Base-by-base conservation (phyloP, 2,329 filamentous ascomycete species). In the Emmonsiellopsis sp. region DNA sequence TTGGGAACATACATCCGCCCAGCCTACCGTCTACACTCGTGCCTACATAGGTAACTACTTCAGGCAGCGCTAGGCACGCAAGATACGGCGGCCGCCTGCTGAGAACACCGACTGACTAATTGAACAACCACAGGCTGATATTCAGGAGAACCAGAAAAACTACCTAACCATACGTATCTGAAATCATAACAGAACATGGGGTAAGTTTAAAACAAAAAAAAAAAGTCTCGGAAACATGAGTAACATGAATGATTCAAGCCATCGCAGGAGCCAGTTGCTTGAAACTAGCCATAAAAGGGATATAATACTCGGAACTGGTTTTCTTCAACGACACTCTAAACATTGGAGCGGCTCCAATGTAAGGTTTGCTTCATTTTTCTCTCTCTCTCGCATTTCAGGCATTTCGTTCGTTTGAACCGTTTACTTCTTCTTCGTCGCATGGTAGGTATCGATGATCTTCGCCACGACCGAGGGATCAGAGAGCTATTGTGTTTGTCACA, bases 391-490 rank as follows among this genome's bases (percentile, higher is more conserved):
- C 10, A 17, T 37, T n/a, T 32, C 36, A 27, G 36, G 36, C 14
- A 40, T 49, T 39, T 49, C 47, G 39, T 49, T 49, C 21, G 33
- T 39, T 8, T 10, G 11, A 48, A 17, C 27, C 40, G 34, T 45
- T 61, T 63, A 73, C 61, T 71, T 74, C 62, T 69, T 70, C 56
- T 69, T 69, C 37, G 70, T 64, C 48, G 65, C 62, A 53, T 92
- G 86, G 51, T 96, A 92, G 46, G 79, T 82, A 58, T 81, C 74
- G 68, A 97, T 95, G 67, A 98, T 96, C 75, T 85, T 92, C 47
- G 86, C 83, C 31, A 98, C 92, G 27, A 97, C 85, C 56, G 77
- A 82, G 46, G 93, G 93, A 70, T 98, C 91, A 56, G 89, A 93
- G 51, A 97, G 81, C 85, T 94, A 61, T 10, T 5, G 34, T 40